Base-by-base conservation (phyloP, 2,329 filamentous ascomycete species). In the Thermochaetoides dissita region DNA sequence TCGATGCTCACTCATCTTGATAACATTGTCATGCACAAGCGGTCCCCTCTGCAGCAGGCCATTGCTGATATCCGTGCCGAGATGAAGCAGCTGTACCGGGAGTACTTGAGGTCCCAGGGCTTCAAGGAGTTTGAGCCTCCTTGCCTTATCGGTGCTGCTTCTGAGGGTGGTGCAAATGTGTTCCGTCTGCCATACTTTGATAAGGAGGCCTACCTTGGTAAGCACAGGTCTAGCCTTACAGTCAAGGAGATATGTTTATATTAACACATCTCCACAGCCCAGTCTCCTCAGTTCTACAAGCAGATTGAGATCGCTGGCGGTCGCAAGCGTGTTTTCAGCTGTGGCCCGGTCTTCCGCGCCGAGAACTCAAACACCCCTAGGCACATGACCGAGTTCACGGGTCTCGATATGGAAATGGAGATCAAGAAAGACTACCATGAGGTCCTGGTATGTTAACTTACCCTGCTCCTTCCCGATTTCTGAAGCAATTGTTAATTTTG, bases 181-280 rank as follows among this genome's bases (percentile, higher is more conserved):
- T 96, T 98, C 62, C 73, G 81, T 53, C 69, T 96, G 53, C 79
- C 81, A 36, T 96, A 96, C 65, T 96, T 96, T 61, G 84, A 82
- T 51, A 76, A 81, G 56, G 76, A 81, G 50, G 89, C 86, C 1
- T 91, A 69, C 59, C 69, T 91, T 12, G 84, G 84, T 6, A 84
- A 88, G 59, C 82, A 7, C 34, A 5, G 34, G 34, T 17, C 28
- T 9, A 36, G 10, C 5, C n/a, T 11, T 34, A 3, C 34, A 11
- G 10, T 36, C 11, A 9, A 38, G 10, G 2, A n/a, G 17, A 24
- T 24, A 24, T 30, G 7, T 28, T 8, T 24, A 7, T 37, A 31
- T 38, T 47, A 10, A 47, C 36, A 2, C 39, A 30, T 30, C 7
- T 12, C 6, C 3, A 34, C n/a, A 43, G 48, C 46, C 10, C 49